Conservation (phyloP, 176 grass and related monocot species). For the Saccharum spontaneum region DNA sequence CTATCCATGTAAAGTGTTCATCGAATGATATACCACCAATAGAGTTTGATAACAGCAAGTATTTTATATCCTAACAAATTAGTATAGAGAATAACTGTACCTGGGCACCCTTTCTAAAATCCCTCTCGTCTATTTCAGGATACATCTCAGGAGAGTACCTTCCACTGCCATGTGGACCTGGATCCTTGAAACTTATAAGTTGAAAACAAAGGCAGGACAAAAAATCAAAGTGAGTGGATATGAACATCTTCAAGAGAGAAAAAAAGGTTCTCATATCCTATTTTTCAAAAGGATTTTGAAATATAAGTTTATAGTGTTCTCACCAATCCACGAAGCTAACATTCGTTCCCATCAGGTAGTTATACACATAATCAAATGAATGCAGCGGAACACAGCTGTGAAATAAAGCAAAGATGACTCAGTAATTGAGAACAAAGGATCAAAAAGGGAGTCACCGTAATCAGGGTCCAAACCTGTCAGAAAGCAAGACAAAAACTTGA, state of each 20-base stretch:
- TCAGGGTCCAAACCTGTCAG: conserved; percentile 70
- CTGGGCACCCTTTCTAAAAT: conserved; percentile 99
- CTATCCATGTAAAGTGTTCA: background rate
- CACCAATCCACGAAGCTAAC: conserved; percentile 93
- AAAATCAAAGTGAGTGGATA: conserved; percentile 29
- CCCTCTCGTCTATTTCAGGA: conserved; percentile 76
- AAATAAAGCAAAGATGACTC: conserved; percentile 43
- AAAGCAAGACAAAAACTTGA: conserved; percentile 95
- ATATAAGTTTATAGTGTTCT: conserved; percentile 41
- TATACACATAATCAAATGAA: conserved; percentile 94
- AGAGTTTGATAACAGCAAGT: conserved; percentile 7
- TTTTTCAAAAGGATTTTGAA: conserved; percentile 22
- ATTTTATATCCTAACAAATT: conserved; percentile 26
- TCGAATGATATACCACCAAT: conserved; percentile 25
- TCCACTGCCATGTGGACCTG: conserved; percentile 93
- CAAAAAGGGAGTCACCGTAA: conserved; percentile 26
- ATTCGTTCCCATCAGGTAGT: conserved; percentile 93
- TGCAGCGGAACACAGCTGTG: conserved; percentile 88
- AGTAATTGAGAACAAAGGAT: conserved; percentile 35
- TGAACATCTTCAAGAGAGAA: conserved; percentile 6
- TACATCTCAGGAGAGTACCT: conserved; percentile 81
- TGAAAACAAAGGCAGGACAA: conserved; percentile 34
- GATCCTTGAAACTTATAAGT: conserved; percentile 82
- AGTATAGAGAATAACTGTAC: conserved; percentile 37
- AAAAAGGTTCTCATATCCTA: background rate